Percentiles rank a stretch among this genome's conserved stretches.
Evolutionary conservation across 805 yeast species (phyloP).

Genomic region (Ogataea paradorogensis): DNA sequence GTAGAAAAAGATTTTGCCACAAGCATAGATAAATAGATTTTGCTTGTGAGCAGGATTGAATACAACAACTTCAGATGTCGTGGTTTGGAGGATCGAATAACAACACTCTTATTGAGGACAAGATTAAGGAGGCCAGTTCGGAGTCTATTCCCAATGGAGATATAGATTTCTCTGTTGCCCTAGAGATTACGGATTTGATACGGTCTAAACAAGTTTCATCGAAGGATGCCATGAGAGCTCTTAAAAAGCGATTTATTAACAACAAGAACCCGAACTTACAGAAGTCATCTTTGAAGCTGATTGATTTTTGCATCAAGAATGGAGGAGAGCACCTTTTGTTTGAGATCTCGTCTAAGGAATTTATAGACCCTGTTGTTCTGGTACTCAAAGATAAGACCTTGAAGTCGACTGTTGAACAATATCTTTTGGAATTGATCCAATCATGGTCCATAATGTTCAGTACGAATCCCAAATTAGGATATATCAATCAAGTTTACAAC

Average conservation of each 20-base stretch:
- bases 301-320: constrained; percentile 87
- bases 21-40: neutral
- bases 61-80: constrained; percentile 37
- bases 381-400: constrained; percentile 31
- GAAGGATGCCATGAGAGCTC: constrained; percentile 78
- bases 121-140: constrained; percentile 75
- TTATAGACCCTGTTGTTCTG: constrained; percentile 72
- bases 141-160: constrained; percentile 93
- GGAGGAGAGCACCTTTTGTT: constrained; percentile 83
- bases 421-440: constrained; percentile 63
- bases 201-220: constrained; percentile 77
- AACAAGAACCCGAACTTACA: constrained; percentile 75
- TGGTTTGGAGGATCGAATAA: constrained; percentile 44
- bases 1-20: constrained; percentile 8
- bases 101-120: constrained; percentile 49
- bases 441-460: constrained; percentile 76
- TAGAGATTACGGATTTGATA: constrained; percentile 85
- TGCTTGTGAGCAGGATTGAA: no score
- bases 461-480: constrained; percentile 59
- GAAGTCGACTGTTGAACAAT: constrained; percentile 53
- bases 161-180: constrained; percentile 62
- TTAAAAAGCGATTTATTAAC: constrained; percentile 66
- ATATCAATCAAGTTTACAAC: constrained; percentile 60
- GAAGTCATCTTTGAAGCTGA: constrained; percentile 67
- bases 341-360: constrained; percentile 81